Evolutionary conservation across 2,329 filamentous ascomycete genomes (phyloP).

Genomic region (Cladophialophora chaetospira): DNA sequence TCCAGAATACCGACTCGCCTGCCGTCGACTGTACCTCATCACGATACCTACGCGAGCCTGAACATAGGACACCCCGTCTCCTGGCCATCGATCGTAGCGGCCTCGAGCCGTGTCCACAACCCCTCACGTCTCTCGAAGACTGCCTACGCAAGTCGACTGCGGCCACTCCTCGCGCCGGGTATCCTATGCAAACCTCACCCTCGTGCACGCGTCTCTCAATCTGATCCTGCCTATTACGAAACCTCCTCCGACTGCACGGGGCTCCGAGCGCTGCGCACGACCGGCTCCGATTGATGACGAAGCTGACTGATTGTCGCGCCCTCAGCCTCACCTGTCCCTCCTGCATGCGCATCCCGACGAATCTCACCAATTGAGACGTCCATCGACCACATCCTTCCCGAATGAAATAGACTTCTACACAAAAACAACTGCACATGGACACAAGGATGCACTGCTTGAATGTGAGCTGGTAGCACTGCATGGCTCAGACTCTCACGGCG

Average conservation of each 20-base stretch:
- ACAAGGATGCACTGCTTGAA: constrained; percentile 20
- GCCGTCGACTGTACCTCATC: background rate
- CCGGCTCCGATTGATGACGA: constrained; percentile 16
- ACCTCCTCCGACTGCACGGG: background rate
- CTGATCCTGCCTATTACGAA: background rate
- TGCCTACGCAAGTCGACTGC: background rate
- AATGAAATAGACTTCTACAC: background rate
- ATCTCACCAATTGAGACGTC: background rate
- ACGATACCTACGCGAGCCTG: background rate
- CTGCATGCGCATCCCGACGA: constrained; percentile 5
- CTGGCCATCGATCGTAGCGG: background rate
- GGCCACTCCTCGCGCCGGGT: background rate
- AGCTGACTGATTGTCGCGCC: constrained; percentile 21
- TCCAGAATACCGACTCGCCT: background rate
- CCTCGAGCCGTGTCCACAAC: background rate
- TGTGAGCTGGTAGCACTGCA: constrained; percentile 24
- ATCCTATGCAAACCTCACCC: background rate
- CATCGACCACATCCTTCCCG: background rate
- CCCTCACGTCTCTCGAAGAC: background rate
- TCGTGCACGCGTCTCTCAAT: background rate
- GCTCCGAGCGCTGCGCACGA: background rate
- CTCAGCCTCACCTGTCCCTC: constrained; percentile 1
- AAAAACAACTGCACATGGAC: background rate
- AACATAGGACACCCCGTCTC: background rate
- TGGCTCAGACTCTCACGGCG: constrained; percentile 25